Evolutionary conservation across 352 stramenopile species (phyloP), one percentile per base, ranked within the genome.

Genomic region (Globisporangium nodosum): DNA sequence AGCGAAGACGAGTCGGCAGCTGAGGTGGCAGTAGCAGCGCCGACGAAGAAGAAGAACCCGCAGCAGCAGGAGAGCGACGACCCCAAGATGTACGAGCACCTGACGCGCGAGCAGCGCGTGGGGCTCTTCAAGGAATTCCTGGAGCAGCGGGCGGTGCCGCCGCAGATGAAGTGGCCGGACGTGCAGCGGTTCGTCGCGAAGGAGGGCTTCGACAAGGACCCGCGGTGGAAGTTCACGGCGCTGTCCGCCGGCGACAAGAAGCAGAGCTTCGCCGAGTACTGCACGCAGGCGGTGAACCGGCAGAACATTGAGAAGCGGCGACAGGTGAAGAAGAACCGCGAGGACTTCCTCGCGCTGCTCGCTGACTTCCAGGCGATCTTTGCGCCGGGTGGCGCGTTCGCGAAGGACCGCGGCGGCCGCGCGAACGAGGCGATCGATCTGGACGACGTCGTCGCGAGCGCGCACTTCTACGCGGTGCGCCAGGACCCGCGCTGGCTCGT

Each of bases 241-340:
- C 59, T 63, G 1, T 89, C 75, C 0, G 76, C 87, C 0, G 85
- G 85, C 13, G 82, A 94, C 42, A 91, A 92, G 69, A 94, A 94
- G 47, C 85, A 94, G 56, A 78, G 76, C 11, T 92, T 87, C 33
- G 81, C 85, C 0, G 85, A 94, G 60, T 94, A 90, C 54, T 88
- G 78, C 42, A 90, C 82, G 20, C 83, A 92, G 37, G 69, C 68
- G 0, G 72, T 83, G 56, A 92, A 92, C 46, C 72, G 81, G 47
- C 69, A 76, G 31, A 86, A 70, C 3, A 85, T 92, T 35, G 83
- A 88, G 56, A 74, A 76, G 39, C 77, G 81, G 13, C 78, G 80
- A 11, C 57, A 85, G 35, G 70, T 85, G n/a, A 94, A 94, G 65
- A 76, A 77, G 20, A 60, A 74, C 12, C 77, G 85, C 11, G 85